These are phyloP conservation scores for Pseudophaeomoniella oleicola DNA, from an alignment of 2,329 filamentous ascomycete species.

Conservation along the genomic window DNA sequence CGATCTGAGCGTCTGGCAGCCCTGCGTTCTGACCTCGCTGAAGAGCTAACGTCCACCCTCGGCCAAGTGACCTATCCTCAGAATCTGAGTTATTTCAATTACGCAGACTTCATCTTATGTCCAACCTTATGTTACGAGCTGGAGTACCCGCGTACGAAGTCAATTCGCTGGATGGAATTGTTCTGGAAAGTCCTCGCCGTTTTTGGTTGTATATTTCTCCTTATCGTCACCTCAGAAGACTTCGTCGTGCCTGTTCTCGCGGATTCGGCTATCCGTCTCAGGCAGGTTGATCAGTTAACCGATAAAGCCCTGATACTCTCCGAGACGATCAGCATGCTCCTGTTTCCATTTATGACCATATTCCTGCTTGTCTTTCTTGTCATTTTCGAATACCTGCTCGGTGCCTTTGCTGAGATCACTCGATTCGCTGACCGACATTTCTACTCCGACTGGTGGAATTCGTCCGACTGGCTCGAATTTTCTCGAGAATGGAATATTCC, in stretches of 20 bases:
- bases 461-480: slow-evolving; percentile 62
- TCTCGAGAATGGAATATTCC: slow-evolving; percentile 95
- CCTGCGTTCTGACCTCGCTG: slow-evolving; percentile 73
- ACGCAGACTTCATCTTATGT: slow-evolving; percentile 73
- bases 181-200: slow-evolving; percentile 76
- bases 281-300: slow-evolving; percentile 27
- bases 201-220: slow-evolving; percentile 90
- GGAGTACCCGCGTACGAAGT: slow-evolving; percentile 71
- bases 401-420: slow-evolving; percentile 88
- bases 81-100: slow-evolving; percentile 75
- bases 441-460: slow-evolving; percentile 64
- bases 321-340: slow-evolving; percentile 77
- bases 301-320: slow-evolving; percentile 69
- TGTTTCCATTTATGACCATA: slow-evolving; percentile 95
- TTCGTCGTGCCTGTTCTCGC: slow-evolving; percentile 84
- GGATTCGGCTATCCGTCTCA: slow-evolving; percentile 48
- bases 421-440: slow-evolving; percentile 88
- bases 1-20: slow-evolving; percentile 43
- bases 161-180: slow-evolving; percentile 67
- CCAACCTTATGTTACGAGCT: slow-evolving; percentile 96
- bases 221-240: slow-evolving; percentile 83
- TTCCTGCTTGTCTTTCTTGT: slow-evolving; percentile 93
- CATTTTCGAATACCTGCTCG: slow-evolving; percentile 94
- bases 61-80: slow-evolving; percentile 80
- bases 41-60: slow-evolving; percentile 79